Percentiles rank a stretch among this genome's conserved stretches.
Evolutionary conservation across 2,329 filamentous ascomycete genomes (phyloP).

Genomic region (Colletotrichum sp.): DNA sequence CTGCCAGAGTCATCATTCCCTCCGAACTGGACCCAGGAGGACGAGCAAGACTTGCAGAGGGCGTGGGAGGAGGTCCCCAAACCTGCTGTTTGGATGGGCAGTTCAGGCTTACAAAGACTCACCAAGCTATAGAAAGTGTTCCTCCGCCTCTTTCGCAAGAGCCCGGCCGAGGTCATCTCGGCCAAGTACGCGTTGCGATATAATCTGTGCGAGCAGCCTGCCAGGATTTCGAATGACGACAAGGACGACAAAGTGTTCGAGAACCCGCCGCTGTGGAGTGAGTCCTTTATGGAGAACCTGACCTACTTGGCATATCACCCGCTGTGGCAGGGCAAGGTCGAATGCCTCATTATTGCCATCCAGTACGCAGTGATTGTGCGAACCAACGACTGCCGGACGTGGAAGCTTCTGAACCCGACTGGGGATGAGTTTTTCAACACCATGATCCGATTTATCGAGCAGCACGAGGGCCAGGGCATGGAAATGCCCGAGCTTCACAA

Average conservation of each 20-base stretch:
- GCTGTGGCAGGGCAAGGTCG: neutral
- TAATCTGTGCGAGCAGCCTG: too few relatives aligned
- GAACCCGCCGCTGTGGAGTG: neutral
- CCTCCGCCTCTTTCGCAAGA: neutral
- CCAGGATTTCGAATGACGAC: too few relatives aligned
- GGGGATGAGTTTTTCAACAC: neutral
- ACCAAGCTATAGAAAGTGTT: neutral
- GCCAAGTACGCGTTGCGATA: neutral
- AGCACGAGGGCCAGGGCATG: neutral
- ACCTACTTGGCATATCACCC: neutral
- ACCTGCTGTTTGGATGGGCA: too few relatives aligned
- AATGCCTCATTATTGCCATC: neutral
- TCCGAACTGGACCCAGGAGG: too few relatives aligned
- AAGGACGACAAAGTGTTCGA: too few relatives aligned
- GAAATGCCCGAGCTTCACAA: neutral
- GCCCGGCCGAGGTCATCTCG: neutral
- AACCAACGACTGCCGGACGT: neutral
- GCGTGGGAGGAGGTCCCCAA: neutral
- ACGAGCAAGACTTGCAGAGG: neutral
- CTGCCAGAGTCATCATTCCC: too few relatives aligned
- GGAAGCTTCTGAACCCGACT: neutral
- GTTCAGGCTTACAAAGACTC: too few relatives aligned
- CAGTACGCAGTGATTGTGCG: neutral
- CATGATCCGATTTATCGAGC: neutral
- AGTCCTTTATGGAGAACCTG: fast-evolving